Evolutionary conservation across 768 basidiomycete species (phyloP), one percentile per base, ranked within the genome.

Genomic region (Obba rivulosa): DNA sequence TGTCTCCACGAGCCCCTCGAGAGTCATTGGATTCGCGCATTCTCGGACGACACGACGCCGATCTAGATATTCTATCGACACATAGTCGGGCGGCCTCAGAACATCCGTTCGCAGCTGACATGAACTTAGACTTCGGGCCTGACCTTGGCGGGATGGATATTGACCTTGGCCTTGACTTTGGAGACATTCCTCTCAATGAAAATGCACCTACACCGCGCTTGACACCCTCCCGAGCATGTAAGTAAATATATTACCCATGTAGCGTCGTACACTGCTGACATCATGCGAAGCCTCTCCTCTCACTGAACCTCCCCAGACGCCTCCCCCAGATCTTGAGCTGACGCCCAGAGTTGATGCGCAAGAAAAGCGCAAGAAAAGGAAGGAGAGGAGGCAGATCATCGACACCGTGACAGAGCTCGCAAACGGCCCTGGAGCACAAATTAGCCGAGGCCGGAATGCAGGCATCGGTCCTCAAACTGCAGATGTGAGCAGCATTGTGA

Each of bases 381-480:
- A 57, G 78, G 83, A 86, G 60, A 90, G 85, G 75, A 94, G 87
- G 66, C 85, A 89, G 55, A 89, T 93, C 39, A 87, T 95, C 47
- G 94, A 97, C 64, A 77, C 80, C n/a, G 79, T 91, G 38, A 93
- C 87, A 7, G 93, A 97, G 65, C 77, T 93, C 38, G 75, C 77
- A 37, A 81, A 81, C 49, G 81, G 81, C 2, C 78, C 76, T 21
- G 77, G 79, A 21, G 70, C 71, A 5, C 70, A 73, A 51, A 64
- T 72, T 43, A 77, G 80, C 36, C 78, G 84, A 40, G 76, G 81
- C n/a, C 73, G 76, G 23, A 68, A 68, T 23, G 73, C 68, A 44
- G 73, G 71, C 20, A 63, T 82, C 20, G 79, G 78, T 20, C 74
- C 75, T 24, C 79, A 77, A 36, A 71, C 67, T 20, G 64, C 70